A percentile compares a stretch with the other conserved stretches of the same genome.
Conservation (phyloP, 106 monocot species). For the Vanilla planifolia region DNA sequence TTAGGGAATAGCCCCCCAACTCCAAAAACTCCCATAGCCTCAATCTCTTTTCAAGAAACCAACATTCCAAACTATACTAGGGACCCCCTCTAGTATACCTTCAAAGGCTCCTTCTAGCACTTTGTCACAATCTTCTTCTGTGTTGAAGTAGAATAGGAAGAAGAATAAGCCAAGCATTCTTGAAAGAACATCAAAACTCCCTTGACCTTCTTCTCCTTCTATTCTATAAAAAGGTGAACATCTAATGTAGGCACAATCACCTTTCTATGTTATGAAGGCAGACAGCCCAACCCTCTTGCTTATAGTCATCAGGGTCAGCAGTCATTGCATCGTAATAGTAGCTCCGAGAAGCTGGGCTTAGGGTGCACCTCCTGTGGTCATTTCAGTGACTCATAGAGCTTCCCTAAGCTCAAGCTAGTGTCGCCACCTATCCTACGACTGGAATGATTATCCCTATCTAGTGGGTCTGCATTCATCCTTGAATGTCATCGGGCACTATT, state of each 20-base stretch:
- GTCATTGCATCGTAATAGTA: slow-evolving; percentile 12
- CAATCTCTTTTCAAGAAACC: no score
- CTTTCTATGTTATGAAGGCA: slow-evolving; percentile 7
- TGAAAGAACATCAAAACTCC: no score
- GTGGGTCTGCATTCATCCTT: background rate
- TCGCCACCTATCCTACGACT: background rate
- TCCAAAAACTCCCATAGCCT: background rate
- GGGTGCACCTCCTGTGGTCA: slow-evolving; percentile 6
- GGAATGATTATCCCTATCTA: background rate
- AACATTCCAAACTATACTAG: background rate
- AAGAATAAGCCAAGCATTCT: background rate
- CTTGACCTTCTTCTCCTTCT: no score
- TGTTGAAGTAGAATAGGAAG: slow-evolving; percentile 3
- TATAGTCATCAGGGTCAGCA: slow-evolving; percentile 2
- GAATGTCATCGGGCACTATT: background rate
- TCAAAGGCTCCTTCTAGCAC: background rate
- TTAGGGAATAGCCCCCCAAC: background rate
- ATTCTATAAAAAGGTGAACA: background rate
- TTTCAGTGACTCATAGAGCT: slow-evolving; percentile 10
- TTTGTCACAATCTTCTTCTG: background rate
- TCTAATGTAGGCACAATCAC: background rate
- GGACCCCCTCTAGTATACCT: background rate
- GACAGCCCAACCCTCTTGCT: slow-evolving; percentile 12
- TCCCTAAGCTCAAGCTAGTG: background rate
- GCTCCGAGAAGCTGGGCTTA: slow-evolving; percentile 14